phyloP scores from a whole-genome alignment of 345 rosid species.

The Rhodomyrtus tomentosa region DNA sequence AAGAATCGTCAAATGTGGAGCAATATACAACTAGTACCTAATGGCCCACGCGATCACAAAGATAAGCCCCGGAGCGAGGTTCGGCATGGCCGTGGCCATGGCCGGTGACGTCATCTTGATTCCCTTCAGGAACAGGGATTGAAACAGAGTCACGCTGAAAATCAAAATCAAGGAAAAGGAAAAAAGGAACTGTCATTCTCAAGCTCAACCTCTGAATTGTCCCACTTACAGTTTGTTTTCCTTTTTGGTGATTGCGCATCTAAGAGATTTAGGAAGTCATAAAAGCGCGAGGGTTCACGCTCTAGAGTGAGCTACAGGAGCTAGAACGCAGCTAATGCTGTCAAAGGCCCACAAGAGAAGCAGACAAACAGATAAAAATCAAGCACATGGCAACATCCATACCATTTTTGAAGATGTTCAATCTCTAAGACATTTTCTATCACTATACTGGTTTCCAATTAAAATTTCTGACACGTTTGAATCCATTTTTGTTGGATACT shows the following conservation, averaged over 20 bases:
- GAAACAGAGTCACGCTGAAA: slow-evolving; percentile 72
- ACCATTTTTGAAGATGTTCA: not conserved
- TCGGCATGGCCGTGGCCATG: slow-evolving; percentile 96
- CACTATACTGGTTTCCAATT: not conserved
- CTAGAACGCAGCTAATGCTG: not conserved
- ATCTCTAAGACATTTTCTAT: not conserved
- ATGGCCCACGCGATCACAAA: slow-evolving; percentile 77
- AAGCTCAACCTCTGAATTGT: not conserved
- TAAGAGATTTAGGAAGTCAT: not conserved
- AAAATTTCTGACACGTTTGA: not conserved
- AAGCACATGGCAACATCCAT: not conserved
- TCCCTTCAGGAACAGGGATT: slow-evolving; percentile 60
- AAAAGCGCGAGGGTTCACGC: not conserved
- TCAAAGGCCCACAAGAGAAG: not conserved
- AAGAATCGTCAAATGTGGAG: not conserved
- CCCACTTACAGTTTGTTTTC: not conserved
- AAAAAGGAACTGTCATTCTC: not conserved
- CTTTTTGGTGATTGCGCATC: not conserved
- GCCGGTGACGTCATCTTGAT: slow-evolving; percentile 80
- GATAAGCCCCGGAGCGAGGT: slow-evolving; percentile 82
- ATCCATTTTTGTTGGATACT: not conserved
- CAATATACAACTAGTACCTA: slow-evolving; percentile 22
- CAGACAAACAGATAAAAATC: not conserved
- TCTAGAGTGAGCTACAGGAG: not conserved
- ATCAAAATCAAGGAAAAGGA: not conserved